Percentiles rank a stretch among this genome's conserved stretches.
Conservation (phyloP, 352 stramenopile genomes). For the Peronospora farinosa region DNA sequence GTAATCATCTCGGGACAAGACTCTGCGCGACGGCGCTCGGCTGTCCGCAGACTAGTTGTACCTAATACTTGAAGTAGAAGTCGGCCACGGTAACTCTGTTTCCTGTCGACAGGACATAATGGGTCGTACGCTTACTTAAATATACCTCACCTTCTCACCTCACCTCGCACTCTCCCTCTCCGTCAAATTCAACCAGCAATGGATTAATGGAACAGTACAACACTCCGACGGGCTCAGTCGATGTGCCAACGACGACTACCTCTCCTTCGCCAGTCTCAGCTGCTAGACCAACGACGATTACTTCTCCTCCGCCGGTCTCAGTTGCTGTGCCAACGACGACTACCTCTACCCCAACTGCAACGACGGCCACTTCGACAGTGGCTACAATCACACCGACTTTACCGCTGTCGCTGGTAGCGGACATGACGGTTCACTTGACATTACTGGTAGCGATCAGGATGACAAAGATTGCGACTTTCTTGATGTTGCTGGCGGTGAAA, state of each 20-base stretch:
- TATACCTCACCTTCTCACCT: too few species aligned
- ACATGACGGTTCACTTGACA: conserved; percentile 5
- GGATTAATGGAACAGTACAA: neutral
- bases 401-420: neutral
- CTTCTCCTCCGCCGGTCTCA: neutral
- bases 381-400: too few species aligned
- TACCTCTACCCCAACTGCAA: neutral
- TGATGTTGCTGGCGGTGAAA: conserved; percentile 13
- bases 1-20: too few species aligned
- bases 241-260: conserved; percentile 3
- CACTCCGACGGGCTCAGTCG: conserved; percentile 2
- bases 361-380: neutral
- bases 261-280: neutral
- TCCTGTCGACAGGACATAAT: too few species aligned
- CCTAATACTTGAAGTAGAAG: too few species aligned
- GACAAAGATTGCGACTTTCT: conserved; percentile 13
- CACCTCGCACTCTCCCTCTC: neutral
- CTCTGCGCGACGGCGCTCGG: too few species aligned
- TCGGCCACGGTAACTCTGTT: too few species aligned
- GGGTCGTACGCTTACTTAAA: too few species aligned
- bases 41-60: too few species aligned
- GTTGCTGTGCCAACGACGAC: conserved; percentile 2
- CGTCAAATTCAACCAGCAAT: neutral
- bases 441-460: conserved; percentile 8
- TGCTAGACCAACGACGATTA: conserved; percentile 3